Evolutionary conservation across 306 rosid species (phyloP).

Genomic region (Hippophae rhamnoides): DNA sequence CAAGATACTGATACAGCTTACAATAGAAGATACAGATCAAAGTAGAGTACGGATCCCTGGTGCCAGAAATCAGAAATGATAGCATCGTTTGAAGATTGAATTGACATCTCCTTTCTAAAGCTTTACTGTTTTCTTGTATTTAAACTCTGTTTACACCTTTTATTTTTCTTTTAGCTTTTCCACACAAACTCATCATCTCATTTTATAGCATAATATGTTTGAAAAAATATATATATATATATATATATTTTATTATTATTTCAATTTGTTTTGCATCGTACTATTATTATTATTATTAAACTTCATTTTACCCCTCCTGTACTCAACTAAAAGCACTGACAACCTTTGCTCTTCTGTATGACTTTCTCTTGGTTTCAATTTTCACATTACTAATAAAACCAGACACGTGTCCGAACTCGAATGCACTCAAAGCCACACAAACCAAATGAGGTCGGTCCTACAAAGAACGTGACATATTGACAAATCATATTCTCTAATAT

Average conservation of each 20-base stretch:
- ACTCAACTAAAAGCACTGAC: conserved; percentile 19
- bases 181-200: conserved; percentile 15
- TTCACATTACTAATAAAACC: background rate
- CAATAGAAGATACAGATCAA: background rate
- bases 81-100: conserved; percentile 17
- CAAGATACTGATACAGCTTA: background rate
- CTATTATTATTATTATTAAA: too few relatives aligned
- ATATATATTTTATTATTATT: background rate
- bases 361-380: conserved; percentile 18
- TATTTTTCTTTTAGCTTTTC: conserved; percentile 26
- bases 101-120: conserved; percentile 25
- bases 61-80: conserved; percentile 10
- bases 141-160: too few relatives aligned
- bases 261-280: too few relatives aligned
- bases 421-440: conserved; percentile 17
- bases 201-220: background rate
- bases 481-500: background rate
- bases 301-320: too few relatives aligned
- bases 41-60: background rate
- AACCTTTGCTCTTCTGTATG: conserved; percentile 13
- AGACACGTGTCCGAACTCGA: conserved; percentile 16
- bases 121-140: background rate
- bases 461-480: background rate
- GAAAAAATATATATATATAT: background rate
- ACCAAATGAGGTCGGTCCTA: conserved; percentile 2